These are phyloP conservation scores for Scheffersomyces stipitis DNA, from an alignment of 805 yeast genomes.

Conservation along the genomic window DNA sequence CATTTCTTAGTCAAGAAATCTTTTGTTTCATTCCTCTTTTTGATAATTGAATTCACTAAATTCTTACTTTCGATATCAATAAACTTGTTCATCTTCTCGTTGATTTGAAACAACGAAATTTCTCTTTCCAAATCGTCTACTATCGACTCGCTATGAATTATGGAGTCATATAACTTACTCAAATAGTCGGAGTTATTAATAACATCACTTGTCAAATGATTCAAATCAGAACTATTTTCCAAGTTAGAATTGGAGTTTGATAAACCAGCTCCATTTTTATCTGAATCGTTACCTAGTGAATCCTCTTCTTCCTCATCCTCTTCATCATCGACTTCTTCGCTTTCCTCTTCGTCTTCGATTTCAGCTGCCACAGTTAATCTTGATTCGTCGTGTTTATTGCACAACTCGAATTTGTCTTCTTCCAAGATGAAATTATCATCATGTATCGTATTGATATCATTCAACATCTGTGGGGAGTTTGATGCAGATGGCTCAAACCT, in stretches of 20 bases:
- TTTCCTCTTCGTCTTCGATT: constrained; percentile 19
- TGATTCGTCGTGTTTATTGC: constrained; percentile 18
- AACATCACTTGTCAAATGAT: not conserved
- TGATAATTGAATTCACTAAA: constrained; percentile 31
- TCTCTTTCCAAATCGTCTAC: constrained; percentile 34
- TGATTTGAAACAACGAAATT: constrained; percentile 30
- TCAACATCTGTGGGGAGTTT: constrained; percentile 40
- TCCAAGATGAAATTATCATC: constrained; percentile 33
- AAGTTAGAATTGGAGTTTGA: not conserved
- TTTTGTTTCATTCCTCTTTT: constrained; percentile 32
- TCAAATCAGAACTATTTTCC: not conserved
- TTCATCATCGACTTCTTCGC: constrained; percentile 29
- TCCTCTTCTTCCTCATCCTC: constrained; percentile 20
- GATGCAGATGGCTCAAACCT: constrained; percentile 36
- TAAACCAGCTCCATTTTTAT: not conserved
- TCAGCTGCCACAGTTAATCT: constrained; percentile 20
- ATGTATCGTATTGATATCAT: constrained; percentile 28
- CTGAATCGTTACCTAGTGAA: not conserved
- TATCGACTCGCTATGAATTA: constrained; percentile 34
- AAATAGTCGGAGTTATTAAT: constrained; percentile 17
- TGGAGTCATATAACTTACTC: constrained; percentile 31
- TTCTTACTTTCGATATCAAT: constrained; percentile 34
- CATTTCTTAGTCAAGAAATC: constrained; percentile 32
- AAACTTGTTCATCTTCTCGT: constrained; percentile 29
- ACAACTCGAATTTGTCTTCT: constrained; percentile 35